Conservation (phyloP, 2,329 filamentous ascomycete genomes). For the Gaeumannomyces tritici region DNA sequence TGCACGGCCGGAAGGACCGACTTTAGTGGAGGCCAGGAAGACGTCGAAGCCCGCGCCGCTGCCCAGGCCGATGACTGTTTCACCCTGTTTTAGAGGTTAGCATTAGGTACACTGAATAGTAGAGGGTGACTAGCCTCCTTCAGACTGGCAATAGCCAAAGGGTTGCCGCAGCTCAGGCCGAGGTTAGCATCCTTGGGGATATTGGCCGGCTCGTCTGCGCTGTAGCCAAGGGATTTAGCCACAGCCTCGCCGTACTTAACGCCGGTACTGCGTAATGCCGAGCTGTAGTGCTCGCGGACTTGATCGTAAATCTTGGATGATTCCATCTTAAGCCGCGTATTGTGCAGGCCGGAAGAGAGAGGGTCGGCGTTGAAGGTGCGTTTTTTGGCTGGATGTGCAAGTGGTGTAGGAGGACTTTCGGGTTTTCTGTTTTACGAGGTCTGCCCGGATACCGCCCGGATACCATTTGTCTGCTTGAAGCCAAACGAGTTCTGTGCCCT, state of each 20-base stretch:
- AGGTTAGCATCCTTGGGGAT: slow-evolving; percentile 39
- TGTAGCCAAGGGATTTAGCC: slow-evolving; percentile 44
- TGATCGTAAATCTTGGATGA: neutral
- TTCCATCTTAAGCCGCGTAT: neutral
- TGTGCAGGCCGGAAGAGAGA: neutral
- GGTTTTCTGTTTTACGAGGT: too few species aligned
- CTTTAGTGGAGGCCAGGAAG: too few species aligned
- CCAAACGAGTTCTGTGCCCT: neutral
- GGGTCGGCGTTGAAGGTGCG: neutral
- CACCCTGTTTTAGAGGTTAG: too few species aligned
- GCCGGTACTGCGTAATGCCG: neutral
- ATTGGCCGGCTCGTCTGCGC: slow-evolving; percentile 32
- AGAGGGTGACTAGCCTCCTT: too few species aligned
- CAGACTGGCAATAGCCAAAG: slow-evolving; percentile 35
- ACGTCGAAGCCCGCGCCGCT: too few species aligned
- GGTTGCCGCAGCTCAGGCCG: slow-evolving; percentile 45
- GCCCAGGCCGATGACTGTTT: too few species aligned
- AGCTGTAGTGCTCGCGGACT: neutral
- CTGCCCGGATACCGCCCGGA: too few species aligned
- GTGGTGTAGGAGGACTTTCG: neutral
- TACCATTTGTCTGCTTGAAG: too few species aligned
- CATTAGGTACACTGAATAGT: too few species aligned
- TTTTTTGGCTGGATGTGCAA: neutral
- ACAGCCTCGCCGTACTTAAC: slow-evolving; percentile 26
- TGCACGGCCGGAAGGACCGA: too few species aligned